A percentile compares a stretch with the other conserved stretches of the same genome.
Conservation (phyloP, 2,329 filamentous ascomycete genomes). For the Diaporthe citrichinensis region DNA sequence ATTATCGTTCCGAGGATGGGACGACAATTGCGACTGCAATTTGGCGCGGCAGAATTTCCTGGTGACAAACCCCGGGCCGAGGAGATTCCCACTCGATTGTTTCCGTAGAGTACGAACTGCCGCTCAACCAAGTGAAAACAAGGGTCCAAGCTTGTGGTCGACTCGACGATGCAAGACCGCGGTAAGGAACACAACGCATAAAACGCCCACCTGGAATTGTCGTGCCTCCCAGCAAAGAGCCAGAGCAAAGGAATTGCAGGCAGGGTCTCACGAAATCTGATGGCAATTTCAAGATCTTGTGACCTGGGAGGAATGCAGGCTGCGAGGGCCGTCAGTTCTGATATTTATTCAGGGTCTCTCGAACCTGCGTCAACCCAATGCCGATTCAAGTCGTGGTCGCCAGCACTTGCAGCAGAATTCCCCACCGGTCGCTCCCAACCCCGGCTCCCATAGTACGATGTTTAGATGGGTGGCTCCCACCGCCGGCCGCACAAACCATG, state of each 20-base stretch:
- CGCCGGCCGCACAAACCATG: constrained; percentile 2
- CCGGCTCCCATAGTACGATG: constrained; percentile 17
- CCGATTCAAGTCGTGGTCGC: neutral
- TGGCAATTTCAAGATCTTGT: constrained; percentile 4
- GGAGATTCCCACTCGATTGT: neutral
- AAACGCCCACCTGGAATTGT: neutral
- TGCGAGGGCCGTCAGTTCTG: constrained; percentile 1
- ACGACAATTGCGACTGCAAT: neutral
- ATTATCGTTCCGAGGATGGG: neutral
- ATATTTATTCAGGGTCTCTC: constrained; percentile 23
- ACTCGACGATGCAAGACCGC: constrained; percentile 1
- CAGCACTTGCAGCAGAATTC: neutral
- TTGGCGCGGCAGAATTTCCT: neutral
- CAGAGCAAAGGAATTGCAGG: neutral
- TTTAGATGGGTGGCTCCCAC: constrained; percentile 10
- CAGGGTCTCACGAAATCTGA: neutral
- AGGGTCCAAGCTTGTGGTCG: neutral
- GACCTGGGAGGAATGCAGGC: neutral
- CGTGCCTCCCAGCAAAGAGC: neutral
- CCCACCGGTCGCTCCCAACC: neutral
- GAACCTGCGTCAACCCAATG: neutral
- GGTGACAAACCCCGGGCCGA: neutral
- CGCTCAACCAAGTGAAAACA: neutral
- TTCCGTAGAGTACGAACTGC: neutral
- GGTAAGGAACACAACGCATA: neutral